These are phyloP conservation scores for Rhizopogon vinicolor DNA, from an alignment of 768 basidiomycete species.

Conservation along the genomic window DNA sequence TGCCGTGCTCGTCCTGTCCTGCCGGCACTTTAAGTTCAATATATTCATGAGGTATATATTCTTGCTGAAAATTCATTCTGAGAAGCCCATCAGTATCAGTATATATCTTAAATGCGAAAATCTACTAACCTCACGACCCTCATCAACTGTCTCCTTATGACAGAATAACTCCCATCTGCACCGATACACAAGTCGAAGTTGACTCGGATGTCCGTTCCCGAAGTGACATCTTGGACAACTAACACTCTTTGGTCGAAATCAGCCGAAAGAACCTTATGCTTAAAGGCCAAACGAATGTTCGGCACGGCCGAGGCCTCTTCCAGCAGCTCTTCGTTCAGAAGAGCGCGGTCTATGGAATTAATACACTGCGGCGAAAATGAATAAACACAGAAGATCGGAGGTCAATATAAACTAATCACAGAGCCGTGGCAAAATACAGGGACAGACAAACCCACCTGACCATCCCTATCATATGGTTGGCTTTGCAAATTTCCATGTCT, in stretches of 20 bases:
- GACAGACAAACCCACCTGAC: conserved; percentile 58
- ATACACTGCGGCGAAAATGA: conserved; percentile 60
- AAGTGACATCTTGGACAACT: conserved; percentile 42
- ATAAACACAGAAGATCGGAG: conserved; percentile 14
- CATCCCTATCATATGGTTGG: conserved; percentile 83
- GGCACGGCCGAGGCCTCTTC: conserved; percentile 61
- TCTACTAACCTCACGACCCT: conserved; percentile 74
- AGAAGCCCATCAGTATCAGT: conserved; percentile 5
- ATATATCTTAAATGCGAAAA: conserved; percentile 5
- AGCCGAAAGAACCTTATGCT: conserved; percentile 71
- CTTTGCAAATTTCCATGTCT: conserved; percentile 67
- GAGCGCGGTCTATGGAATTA: conserved; percentile 86
- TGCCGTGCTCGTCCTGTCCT: conserved; percentile 54
- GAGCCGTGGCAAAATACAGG: conserved; percentile 12
- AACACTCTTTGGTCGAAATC: conserved; percentile 69
- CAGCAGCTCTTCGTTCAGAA: conserved; percentile 84
- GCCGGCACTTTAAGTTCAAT: conserved; percentile 95
- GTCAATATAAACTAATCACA: conserved; percentile 16
- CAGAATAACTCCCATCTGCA: conserved; percentile 91
- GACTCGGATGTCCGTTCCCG: conserved; percentile 39
- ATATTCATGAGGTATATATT: conserved; percentile 95
- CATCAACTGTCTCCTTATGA: conserved; percentile 94
- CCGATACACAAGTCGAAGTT: conserved; percentile 83
- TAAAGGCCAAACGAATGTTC: conserved; percentile 70
- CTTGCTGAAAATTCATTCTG: conserved; percentile 94